Percentiles rank a stretch among this genome's conserved stretches.
phyloP scores from a whole-genome alignment of 257 asterid species.

The Solanum sitiens region DNA sequence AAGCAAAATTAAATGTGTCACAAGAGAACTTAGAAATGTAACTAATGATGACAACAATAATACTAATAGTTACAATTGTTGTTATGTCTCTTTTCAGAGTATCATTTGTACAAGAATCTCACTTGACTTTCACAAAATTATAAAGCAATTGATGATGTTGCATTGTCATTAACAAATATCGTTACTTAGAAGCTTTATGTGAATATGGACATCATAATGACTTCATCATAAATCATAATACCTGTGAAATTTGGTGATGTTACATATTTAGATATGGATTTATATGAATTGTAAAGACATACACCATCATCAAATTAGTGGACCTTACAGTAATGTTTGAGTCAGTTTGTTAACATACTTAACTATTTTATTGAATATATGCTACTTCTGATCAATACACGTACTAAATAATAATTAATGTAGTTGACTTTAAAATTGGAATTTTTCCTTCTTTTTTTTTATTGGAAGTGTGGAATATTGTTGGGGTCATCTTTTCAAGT shows the following conservation, averaged over 20 bases:
- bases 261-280: neutral
- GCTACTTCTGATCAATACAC: neutral
- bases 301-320: neutral
- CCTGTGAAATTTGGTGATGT: neutral
- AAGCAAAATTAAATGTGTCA: neutral
- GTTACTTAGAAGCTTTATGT: neutral
- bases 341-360: neutral
- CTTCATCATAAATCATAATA: neutral
- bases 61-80: neutral
- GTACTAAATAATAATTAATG: neutral
- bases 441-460: neutral
- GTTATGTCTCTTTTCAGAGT: neutral
- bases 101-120: neutral
- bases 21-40: neutral
- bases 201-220: neutral
- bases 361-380: neutral
- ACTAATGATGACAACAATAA: neutral
- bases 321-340: neutral
- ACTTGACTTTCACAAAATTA: neutral
- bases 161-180: neutral
- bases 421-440: neutral
- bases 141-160: neutral
- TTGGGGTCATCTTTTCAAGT: neutral
- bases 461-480: neutral
- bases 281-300: neutral